These are phyloP conservation scores for Aspergillus novoparasiticus DNA, from an alignment of 2,329 filamentous ascomycete species.

Conservation along the genomic window DNA sequence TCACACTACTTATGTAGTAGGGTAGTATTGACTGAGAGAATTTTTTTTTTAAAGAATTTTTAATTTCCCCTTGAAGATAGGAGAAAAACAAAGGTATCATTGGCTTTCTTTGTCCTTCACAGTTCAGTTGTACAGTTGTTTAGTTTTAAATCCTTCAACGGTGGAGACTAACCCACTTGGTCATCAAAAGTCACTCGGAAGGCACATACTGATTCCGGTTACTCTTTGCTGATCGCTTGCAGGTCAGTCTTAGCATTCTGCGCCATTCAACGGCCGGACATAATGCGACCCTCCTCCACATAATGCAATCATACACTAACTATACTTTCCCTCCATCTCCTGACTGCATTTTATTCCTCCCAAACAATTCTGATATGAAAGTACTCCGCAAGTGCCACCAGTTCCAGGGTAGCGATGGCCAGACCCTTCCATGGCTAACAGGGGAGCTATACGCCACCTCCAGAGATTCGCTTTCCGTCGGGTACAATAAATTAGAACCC, in stretches of 20 bases:
- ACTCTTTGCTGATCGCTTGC: neutral
- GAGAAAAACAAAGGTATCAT: neutral
- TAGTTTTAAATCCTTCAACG: neutral
- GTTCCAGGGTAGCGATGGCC: neutral
- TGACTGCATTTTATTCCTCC: neutral
- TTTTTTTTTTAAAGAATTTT: neutral
- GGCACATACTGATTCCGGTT: neutral
- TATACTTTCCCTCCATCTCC: neutral
- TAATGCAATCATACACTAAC: neutral
- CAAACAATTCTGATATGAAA: neutral
- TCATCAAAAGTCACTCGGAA: neutral
- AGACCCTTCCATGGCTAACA: neutral
- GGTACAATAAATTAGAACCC: neutral
- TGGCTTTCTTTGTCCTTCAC: neutral
- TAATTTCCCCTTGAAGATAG: neutral
- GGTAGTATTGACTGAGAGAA: neutral
- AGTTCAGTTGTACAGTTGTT: neutral
- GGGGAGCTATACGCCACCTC: constrained; percentile 1
- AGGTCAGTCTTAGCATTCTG: neutral
- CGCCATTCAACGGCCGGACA: neutral
- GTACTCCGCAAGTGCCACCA: neutral
- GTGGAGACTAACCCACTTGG: neutral
- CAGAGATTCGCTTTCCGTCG: constrained; percentile 2
- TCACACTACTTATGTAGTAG: neutral
- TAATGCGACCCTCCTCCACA: neutral